These are phyloP conservation scores for Leishmania braziliensis DNA, from an alignment of 208 protist genomes.

Conservation along the genomic window DNA sequence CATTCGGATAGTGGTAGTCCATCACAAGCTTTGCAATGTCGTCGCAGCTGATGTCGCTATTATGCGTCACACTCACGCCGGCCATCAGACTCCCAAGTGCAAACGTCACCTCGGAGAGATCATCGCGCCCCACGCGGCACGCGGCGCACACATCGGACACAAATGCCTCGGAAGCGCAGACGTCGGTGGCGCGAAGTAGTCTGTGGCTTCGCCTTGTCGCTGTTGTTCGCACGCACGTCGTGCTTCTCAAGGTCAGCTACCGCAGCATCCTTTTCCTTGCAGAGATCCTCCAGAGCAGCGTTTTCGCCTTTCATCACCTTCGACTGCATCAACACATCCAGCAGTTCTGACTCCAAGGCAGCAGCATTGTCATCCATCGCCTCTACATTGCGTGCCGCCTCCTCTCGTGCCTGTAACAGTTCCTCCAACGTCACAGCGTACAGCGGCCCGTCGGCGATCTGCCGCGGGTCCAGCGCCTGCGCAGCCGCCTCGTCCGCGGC, in stretches of 20 bases:
- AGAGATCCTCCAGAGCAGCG: slow-evolving; percentile 6
- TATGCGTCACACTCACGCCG: slow-evolving; percentile 37
- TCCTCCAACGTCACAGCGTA: slow-evolving; percentile 21
- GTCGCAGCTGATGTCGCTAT: slow-evolving; percentile 1
- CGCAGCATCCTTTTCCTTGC: slow-evolving; percentile 8
- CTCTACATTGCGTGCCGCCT: slow-evolving; percentile 4
- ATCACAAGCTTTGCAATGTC: not conserved
- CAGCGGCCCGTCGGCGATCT: slow-evolving; percentile 29
- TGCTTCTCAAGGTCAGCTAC: slow-evolving; percentile 24
- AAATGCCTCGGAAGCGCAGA: slow-evolving; percentile 42
- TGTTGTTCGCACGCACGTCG: slow-evolving; percentile 27
- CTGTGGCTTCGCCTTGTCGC: slow-evolving; percentile 12
- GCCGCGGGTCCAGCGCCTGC: slow-evolving; percentile 18
- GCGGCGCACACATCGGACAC: slow-evolving; percentile 31
- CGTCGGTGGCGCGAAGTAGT: not conserved
- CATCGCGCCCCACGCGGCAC: slow-evolving; percentile 43
- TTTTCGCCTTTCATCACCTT: slow-evolving; percentile 31
- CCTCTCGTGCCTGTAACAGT: slow-evolving; percentile 1
- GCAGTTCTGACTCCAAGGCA: slow-evolving; percentile 19
- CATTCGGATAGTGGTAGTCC: not conserved
- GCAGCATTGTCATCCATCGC: slow-evolving; percentile 5
- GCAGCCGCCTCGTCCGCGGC: slow-evolving; percentile 23
- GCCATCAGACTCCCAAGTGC: slow-evolving; percentile 36
- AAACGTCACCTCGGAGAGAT: slow-evolving; percentile 36
- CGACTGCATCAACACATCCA: slow-evolving; percentile 31